Conservation (phyloP, 1,284 basidiomycete species). For the Cutaneotrichosporon arboriforme region DNA sequence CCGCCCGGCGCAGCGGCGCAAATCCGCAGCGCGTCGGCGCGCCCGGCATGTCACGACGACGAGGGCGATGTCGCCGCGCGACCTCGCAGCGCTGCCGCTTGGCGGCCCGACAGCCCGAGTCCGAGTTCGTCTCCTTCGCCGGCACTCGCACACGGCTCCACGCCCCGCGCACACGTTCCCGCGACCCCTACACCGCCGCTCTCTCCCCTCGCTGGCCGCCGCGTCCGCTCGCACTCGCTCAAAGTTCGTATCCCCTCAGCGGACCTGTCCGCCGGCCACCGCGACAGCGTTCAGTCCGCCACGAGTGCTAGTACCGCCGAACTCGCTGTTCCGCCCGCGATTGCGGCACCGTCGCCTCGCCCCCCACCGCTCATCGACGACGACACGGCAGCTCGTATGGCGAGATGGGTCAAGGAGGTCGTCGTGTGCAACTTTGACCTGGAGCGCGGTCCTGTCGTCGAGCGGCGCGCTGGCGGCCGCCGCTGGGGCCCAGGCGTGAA, state of each 20-base stretch:
- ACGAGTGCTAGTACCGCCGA: constrained; percentile 1
- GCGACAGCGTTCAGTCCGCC: not conserved
- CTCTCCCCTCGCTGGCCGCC: not conserved
- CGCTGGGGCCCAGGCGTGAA: constrained; percentile 60
- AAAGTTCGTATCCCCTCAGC: constrained; percentile 14
- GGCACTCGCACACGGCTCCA: not conserved
- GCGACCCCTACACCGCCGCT: not conserved
- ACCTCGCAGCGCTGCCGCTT: not conserved
- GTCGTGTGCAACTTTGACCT: constrained; percentile 83
- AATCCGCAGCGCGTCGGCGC: too few species aligned
- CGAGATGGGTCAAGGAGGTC: constrained; percentile 71
- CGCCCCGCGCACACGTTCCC: not conserved
- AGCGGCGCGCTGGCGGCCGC: constrained; percentile 62
- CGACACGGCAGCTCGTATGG: constrained; percentile 55
- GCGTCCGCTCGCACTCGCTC: constrained; percentile 11
- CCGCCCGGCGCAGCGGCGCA: too few species aligned
- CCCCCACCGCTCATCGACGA: constrained; percentile 50
- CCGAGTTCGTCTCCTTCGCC: not conserved
- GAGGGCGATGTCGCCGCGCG: not conserved
- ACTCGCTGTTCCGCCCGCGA: not conserved
- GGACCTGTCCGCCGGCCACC: not conserved
- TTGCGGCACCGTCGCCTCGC: constrained; percentile 8
- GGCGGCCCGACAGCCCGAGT: not conserved
- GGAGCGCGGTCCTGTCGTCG: constrained; percentile 76
- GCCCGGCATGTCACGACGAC: too few species aligned